Percentiles rank a stretch among this genome's conserved stretches.
phyloP scores from a whole-genome alignment of 371 early-diverging fungal species.

The Saksenaea vasiformis region DNA sequence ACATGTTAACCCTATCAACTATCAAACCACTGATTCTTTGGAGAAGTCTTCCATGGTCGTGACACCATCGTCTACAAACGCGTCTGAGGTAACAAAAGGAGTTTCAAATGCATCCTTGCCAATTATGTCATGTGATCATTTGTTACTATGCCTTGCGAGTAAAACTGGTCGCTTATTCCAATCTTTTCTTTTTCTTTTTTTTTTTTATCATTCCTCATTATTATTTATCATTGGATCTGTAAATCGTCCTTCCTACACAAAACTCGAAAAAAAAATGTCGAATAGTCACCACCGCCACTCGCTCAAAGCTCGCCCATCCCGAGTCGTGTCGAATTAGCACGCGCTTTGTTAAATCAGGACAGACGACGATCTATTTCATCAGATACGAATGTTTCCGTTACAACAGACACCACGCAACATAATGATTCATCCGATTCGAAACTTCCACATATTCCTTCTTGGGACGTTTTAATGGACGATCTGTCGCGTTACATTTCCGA shows the following conservation, averaged over 20 bases:
- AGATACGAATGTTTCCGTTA: conserved; percentile 11
- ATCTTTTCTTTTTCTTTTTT: neutral
- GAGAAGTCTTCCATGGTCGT: conserved; percentile 1
- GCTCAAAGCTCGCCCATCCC: conserved; percentile 5
- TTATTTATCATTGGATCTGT: neutral
- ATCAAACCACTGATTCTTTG: conserved; percentile 1
- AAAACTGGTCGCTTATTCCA: neutral
- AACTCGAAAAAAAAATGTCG: neutral
- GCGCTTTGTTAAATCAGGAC: conserved; percentile 32
- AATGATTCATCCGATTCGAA: neutral
- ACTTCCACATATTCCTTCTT: conserved; percentile 1
- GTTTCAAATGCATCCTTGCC: conserved; percentile 1
- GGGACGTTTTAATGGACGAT: conserved; percentile 17
- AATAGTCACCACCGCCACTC: conserved; percentile 18
- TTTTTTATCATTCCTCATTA: neutral
- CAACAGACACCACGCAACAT: neutral
- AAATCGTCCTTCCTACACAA: neutral
- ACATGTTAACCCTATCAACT: neutral
- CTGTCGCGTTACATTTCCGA: conserved; percentile 16
- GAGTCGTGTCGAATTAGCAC: conserved; percentile 32
- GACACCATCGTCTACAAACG: neutral
- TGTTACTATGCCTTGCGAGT: neutral
- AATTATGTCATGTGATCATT: conserved; percentile 4
- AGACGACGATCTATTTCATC: conserved; percentile 13
- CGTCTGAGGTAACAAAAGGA: conserved; percentile 5